Conservation (phyloP, 371 early-diverging fungal genomes). For the Mortierella sp. region DNA sequence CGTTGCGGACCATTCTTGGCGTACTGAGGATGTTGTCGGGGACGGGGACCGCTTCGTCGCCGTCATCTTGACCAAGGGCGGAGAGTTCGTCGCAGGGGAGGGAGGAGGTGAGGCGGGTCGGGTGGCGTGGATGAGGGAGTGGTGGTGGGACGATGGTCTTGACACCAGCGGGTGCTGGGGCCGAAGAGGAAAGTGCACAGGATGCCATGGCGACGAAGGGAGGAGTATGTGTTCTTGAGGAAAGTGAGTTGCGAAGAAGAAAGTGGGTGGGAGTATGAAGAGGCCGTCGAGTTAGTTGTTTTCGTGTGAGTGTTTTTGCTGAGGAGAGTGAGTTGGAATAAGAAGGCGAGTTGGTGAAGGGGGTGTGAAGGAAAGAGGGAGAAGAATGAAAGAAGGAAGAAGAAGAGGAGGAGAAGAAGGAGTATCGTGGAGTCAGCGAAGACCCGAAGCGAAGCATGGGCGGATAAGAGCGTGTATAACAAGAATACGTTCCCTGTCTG, state of each 20-base stretch:
- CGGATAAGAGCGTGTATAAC: background rate
- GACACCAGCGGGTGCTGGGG: background rate
- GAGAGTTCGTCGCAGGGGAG: slow-evolving; percentile 54
- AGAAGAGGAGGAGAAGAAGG: background rate
- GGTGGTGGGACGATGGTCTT: slow-evolving; percentile 28
- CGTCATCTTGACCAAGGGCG: slow-evolving; percentile 24
- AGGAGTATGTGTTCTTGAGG: background rate
- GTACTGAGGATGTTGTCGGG: slow-evolving; percentile 42
- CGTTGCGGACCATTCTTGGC: slow-evolving; percentile 71
- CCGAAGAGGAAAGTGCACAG: slow-evolving; percentile 13
- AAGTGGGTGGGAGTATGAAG: background rate
- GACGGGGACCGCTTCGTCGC: slow-evolving; percentile 21
- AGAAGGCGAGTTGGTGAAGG: background rate
- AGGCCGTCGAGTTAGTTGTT: background rate
- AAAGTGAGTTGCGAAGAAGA: background rate
- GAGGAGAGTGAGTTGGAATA: background rate
- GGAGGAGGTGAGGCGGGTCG: slow-evolving; percentile 46
- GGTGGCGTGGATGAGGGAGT: slow-evolving; percentile 36
- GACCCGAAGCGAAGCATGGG: background rate
- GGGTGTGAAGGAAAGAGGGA: background rate
- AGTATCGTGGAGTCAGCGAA: background rate
- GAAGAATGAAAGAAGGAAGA: background rate
- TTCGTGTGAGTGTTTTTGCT: background rate
- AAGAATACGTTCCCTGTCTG: background rate
- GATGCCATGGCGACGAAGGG: slow-evolving; percentile 16